Conservation (phyloP, 2,329 filamentous ascomycete genomes). For the Lasiodiplodia theobromae region DNA sequence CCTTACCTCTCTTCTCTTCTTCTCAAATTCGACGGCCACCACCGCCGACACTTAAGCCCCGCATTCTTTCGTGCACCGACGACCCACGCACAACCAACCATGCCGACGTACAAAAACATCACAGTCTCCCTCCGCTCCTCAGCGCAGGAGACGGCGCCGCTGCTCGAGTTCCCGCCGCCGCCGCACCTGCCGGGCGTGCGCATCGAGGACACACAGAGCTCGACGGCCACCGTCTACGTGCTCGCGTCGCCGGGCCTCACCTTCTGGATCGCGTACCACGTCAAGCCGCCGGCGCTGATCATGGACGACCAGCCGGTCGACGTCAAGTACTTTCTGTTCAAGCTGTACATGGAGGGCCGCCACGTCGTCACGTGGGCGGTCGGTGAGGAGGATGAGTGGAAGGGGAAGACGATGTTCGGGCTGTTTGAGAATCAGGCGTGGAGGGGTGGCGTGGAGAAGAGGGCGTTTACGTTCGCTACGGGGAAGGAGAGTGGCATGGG, state of each 20-base stretch:
- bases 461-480: constrained; percentile 49
- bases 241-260: constrained; percentile 9
- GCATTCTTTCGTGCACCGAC: background rate
- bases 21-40: background rate
- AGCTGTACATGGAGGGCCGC: constrained; percentile 51
- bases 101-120: constrained; percentile 27
- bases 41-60: background rate
- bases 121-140: constrained; percentile 26
- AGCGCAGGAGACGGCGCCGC: constrained; percentile 17
- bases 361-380: constrained; percentile 54
- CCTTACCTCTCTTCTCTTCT: background rate
- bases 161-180: constrained; percentile 25
- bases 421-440: constrained; percentile 46
- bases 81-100: background rate
- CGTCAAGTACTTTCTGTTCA: constrained; percentile 52
- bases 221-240: constrained; percentile 21
- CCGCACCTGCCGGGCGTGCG: constrained; percentile 2
- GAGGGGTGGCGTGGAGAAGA: constrained; percentile 49
- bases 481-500: constrained; percentile 22
- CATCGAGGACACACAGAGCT: background rate
- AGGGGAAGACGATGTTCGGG: constrained; percentile 55
- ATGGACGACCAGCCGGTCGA: background rate
- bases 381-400: constrained; percentile 51
- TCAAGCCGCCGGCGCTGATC: constrained; percentile 20
- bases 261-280: constrained; percentile 29